Percentiles rank a stretch among this genome's conserved stretches.
phyloP scores from a whole-genome alignment of 768 basidiomycete species.

The Tricholoma flavovirens region DNA sequence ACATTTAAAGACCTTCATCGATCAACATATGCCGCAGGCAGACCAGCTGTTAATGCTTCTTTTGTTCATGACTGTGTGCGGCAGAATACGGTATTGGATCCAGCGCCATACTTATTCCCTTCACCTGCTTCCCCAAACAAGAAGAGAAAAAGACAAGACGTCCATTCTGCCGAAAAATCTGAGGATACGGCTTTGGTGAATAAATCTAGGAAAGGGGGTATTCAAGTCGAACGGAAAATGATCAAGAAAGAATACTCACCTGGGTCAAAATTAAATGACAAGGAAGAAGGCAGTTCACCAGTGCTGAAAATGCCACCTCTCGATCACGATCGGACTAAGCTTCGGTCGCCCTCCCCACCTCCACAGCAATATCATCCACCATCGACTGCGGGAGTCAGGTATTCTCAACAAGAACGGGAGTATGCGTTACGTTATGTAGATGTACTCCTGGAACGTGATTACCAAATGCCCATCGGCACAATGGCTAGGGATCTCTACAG shows the following conservation, averaged over 20 bases:
- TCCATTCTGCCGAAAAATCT: constrained; percentile 2
- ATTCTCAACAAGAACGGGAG: constrained; percentile 45
- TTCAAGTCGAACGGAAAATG: constrained; percentile 11
- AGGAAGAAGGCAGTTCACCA: background rate
- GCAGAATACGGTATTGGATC: constrained; percentile 37
- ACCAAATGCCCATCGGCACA: constrained; percentile 30
- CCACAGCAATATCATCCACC: constrained; percentile 24
- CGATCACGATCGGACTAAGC: constrained; percentile 5
- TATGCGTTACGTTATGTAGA: constrained; percentile 41
- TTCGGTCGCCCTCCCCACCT: constrained; percentile 44
- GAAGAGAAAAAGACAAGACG: constrained; percentile 17
- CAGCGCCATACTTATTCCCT: constrained; percentile 39
- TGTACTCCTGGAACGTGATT: constrained; percentile 43
- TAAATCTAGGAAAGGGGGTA: constrained; percentile 10
- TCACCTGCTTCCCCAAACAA: constrained; percentile 11
- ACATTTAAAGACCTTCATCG: constrained; percentile 42
- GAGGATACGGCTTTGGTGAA: constrained; percentile 5
- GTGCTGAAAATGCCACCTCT: background rate
- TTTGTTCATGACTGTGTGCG: constrained; percentile 52
- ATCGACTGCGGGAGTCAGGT: constrained; percentile 28
- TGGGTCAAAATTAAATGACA: background rate
- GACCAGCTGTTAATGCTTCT: constrained; percentile 42
- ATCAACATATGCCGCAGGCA: constrained; percentile 29
- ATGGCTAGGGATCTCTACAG: constrained; percentile 34
- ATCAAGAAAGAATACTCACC: constrained; percentile 3